Conservation (phyloP, 139 green algal genomes). For the Dunaliella primolecta region DNA sequence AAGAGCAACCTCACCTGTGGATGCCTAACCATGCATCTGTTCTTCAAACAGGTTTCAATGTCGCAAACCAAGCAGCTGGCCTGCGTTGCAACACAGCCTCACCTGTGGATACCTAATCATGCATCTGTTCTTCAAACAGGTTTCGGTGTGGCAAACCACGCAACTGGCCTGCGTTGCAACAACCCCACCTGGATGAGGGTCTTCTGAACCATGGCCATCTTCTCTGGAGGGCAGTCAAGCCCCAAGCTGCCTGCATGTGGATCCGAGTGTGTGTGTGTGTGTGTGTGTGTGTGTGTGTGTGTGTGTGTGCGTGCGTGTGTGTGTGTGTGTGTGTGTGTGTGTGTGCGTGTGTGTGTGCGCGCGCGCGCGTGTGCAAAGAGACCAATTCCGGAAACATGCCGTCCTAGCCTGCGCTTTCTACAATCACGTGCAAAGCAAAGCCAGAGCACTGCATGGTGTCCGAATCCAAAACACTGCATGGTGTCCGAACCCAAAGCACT, state of each 20-base stretch:
- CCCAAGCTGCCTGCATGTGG: slow-evolving; percentile 58
- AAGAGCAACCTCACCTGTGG: neutral
- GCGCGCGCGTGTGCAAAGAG: neutral
- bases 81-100: neutral
- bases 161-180: neutral
- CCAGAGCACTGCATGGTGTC: neutral
- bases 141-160: neutral
- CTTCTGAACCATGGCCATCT: slow-evolving; percentile 84
- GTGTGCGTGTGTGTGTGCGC: neutral
- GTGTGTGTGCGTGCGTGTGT: no score
- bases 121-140: neutral
- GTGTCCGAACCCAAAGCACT: no score
- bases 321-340: neutral
- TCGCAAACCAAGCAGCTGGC: neutral
- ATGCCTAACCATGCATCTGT: neutral
- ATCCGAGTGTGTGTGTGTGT: no score
- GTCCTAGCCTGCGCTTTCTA: neutral
- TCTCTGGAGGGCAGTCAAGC: slow-evolving; percentile 82
- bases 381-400: neutral
- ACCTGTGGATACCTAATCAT: neutral
- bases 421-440: neutral
- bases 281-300: no score
- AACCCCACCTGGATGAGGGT: slow-evolving; percentile 45
- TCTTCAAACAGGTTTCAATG: neutral
- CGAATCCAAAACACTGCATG: no score